A percentile compares a stretch with the other conserved stretches of the same genome.
Evolutionary conservation across 2,329 filamentous ascomycete genomes (phyloP).

Genomic region (Ceratocystis cacaofunesta): DNA sequence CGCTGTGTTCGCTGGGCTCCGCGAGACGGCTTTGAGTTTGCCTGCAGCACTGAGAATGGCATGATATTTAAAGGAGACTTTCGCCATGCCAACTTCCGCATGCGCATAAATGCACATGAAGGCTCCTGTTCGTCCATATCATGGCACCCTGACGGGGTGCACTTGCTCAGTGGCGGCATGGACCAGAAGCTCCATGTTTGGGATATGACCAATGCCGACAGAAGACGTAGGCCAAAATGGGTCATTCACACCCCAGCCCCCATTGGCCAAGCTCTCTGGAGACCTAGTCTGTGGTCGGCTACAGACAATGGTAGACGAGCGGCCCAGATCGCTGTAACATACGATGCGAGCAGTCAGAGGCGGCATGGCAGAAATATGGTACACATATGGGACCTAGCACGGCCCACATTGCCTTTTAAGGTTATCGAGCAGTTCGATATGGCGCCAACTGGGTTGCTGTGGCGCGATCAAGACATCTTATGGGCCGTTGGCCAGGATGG

Average conservation of each 20-base stretch:
- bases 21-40: constrained; percentile 45
- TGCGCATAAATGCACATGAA: constrained; percentile 48
- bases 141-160: constrained; percentile 55
- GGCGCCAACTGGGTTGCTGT: constrained; percentile 43
- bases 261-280: constrained; percentile 45
- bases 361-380: constrained; percentile 42
- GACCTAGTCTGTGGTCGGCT: constrained; percentile 51
- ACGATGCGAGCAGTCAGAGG: constrained; percentile 41
- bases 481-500: constrained; percentile 52
- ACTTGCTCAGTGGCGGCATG: constrained; percentile 47
- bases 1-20: constrained; percentile 53
- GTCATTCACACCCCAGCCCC: constrained; percentile 46
- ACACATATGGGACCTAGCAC: constrained; percentile 54
- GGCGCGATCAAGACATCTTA: constrained; percentile 49
- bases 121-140: constrained; percentile 44
- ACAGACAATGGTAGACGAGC: constrained; percentile 44
- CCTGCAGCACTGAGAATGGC: constrained; percentile 48
- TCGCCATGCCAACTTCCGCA: constrained; percentile 37
- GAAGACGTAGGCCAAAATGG: constrained; percentile 49
- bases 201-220: constrained; percentile 48
- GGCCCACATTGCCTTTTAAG: constrained; percentile 52
- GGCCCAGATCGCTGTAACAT: constrained; percentile 47
- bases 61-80: constrained; percentile 51
- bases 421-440: constrained; percentile 46
- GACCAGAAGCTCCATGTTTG: constrained; percentile 50